Evolutionary conservation across 495 filamentous ascomycete genomes (phyloP).

Genomic region (Trichoderma erinaceum): DNA sequence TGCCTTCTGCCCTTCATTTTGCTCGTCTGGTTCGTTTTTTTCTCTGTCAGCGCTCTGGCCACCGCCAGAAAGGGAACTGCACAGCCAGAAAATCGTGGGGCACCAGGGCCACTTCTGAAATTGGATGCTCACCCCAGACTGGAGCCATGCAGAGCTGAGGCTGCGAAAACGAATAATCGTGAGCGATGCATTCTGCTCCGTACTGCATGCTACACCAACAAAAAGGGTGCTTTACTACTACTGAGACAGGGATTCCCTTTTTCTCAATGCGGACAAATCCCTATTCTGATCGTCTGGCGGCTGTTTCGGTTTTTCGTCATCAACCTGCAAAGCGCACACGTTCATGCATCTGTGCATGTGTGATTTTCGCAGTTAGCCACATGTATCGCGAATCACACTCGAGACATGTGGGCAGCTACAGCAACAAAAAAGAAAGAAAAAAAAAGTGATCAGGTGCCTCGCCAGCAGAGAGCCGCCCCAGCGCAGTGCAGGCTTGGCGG

Average conservation of each 20-base stretch:
- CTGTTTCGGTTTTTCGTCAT: background rate
- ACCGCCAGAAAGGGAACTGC: background rate
- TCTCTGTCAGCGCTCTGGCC: background rate
- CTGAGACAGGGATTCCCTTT: background rate
- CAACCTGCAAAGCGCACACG: background rate
- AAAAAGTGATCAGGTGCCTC: conserved; percentile 10
- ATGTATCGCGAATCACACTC: conserved; percentile 1
- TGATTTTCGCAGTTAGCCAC: background rate
- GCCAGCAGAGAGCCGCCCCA: background rate
- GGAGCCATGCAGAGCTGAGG: conserved; percentile 1
- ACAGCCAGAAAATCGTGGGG: conserved; percentile 3
- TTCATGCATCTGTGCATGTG: background rate
- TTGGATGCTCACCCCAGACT: background rate
- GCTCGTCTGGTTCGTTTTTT: background rate
- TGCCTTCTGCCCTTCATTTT: background rate
- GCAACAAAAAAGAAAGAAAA: background rate
- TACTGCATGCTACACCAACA: too few species aligned
- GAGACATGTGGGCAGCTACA: background rate
- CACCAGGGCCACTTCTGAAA: conserved; percentile 4
- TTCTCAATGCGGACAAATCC: background rate
- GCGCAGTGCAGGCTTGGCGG: background rate
- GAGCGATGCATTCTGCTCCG: too few species aligned
- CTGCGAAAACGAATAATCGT: background rate
- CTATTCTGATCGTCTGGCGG: background rate
- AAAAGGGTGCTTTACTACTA: background rate